Evolutionary conservation across 2,329 filamentous ascomycete species (phyloP).

Genomic region (Fusarium piperis): DNA sequence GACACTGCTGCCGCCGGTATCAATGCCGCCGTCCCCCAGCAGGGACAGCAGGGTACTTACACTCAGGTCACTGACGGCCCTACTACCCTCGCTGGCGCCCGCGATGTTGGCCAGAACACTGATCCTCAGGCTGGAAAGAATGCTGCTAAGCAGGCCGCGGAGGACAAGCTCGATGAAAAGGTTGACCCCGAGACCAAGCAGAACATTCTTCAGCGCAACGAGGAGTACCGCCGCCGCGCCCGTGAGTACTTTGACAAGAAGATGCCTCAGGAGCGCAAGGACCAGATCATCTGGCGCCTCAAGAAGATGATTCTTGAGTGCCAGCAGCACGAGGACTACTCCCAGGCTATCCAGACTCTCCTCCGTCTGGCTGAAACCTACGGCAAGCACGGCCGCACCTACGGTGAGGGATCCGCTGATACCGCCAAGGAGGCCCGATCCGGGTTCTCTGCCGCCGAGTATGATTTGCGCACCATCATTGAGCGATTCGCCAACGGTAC

Average conservation of each 20-base stretch:
- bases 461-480: constrained; percentile 81
- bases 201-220: constrained; percentile 54
- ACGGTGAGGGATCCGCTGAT: constrained; percentile 72
- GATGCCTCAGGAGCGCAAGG: constrained; percentile 90
- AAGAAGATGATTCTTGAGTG: constrained; percentile 99
- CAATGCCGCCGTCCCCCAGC: constrained; percentile 58
- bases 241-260: constrained; percentile 85
- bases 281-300: constrained; percentile 89
- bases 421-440: constrained; percentile 78
- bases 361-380: constrained; percentile 88
- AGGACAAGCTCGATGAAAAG: constrained; percentile 69
- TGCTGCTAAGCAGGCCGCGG: constrained; percentile 55
- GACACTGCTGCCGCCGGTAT: constrained; percentile 67
- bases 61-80: constrained; percentile 59
- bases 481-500: constrained; percentile 97
- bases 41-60: constrained; percentile 6
- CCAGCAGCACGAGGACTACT: constrained; percentile 94
- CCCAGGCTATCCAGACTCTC: constrained; percentile 88
- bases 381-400: constrained; percentile 73
- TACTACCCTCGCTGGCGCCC: constrained; percentile 50
- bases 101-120: constrained; percentile 47
- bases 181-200: constrained; percentile 72
- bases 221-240: constrained; percentile 59
- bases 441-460: constrained; percentile 76
- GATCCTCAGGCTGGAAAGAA: constrained; percentile 52